A percentile compares a stretch with the other conserved stretches of the same genome.
Evolutionary conservation across 192 early-diverging fungal species (phyloP).

Genomic region (Umbelopsis ramanniana): DNA sequence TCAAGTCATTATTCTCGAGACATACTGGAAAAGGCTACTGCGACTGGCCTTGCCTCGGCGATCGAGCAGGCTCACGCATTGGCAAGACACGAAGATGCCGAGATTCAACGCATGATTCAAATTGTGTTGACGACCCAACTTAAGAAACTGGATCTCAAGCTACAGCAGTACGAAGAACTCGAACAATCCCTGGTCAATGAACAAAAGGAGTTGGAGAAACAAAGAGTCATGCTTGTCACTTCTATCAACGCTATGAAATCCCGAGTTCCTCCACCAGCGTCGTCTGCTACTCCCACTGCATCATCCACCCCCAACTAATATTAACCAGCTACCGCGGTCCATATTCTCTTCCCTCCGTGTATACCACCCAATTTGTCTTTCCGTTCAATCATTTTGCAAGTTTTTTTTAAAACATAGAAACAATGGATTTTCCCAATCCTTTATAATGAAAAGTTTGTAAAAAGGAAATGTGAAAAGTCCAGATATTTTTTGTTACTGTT

Average conservation of each 20-base stretch:
- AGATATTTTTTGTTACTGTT: slow-evolving; percentile 15
- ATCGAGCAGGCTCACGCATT: slow-evolving; percentile 83
- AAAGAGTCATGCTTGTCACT: slow-evolving; percentile 33
- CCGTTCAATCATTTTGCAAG: not conserved
- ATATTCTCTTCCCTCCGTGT: not conserved
- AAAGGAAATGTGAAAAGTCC: slow-evolving; percentile 4
- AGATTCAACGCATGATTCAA: slow-evolving; percentile 82
- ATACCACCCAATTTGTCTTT: not conserved
- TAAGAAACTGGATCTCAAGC: slow-evolving; percentile 86
- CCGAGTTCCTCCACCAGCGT: not conserved
- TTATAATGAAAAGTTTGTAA: slow-evolving; percentile 18
- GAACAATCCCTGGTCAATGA: slow-evolving; percentile 87
- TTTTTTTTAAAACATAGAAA: slow-evolving; percentile 14
- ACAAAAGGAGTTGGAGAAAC: slow-evolving; percentile 77
- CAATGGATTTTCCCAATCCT: slow-evolving; percentile 16
- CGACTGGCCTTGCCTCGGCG: slow-evolving; percentile 85
- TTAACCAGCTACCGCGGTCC: not conserved
- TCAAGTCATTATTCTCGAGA: slow-evolving; percentile 34
- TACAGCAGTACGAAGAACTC: slow-evolving; percentile 90
- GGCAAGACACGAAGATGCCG: slow-evolving; percentile 82
- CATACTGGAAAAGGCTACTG: slow-evolving; percentile 72
- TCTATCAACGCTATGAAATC: slow-evolving; percentile 26
- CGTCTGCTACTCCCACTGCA: not conserved
- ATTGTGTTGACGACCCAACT: slow-evolving; percentile 86
- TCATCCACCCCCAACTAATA: not conserved